phyloP scores from a whole-genome alignment of 2,329 filamentous ascomycete genomes.

The Ascochyta pisi region DNA sequence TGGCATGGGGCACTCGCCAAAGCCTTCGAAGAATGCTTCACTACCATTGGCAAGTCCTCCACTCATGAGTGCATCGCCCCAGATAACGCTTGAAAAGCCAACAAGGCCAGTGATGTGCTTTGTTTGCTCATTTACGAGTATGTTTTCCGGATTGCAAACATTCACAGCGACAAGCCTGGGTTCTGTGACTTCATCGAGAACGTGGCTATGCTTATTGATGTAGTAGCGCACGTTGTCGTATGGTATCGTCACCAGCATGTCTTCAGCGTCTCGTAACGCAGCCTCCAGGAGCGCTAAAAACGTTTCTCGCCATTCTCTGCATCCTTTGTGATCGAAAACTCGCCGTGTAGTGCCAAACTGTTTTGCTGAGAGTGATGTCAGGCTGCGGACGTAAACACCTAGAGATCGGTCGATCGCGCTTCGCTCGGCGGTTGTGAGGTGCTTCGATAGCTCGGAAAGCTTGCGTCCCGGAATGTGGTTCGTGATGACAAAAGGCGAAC shows the following conservation, averaged over 20 bases:
- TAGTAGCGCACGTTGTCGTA: slow-evolving; percentile 62
- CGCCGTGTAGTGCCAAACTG: slow-evolving; percentile 60
- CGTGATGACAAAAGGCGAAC: slow-evolving; percentile 45
- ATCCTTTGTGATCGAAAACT: slow-evolving; percentile 56
- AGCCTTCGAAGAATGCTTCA: slow-evolving; percentile 53
- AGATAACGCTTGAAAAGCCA: slow-evolving; percentile 61
- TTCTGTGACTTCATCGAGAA: slow-evolving; percentile 59
- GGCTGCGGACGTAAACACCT: slow-evolving; percentile 50
- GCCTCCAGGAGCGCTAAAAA: slow-evolving; percentile 61
- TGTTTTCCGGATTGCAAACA: slow-evolving; percentile 57
- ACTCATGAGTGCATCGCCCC: slow-evolving; percentile 64
- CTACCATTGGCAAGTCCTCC: slow-evolving; percentile 52
- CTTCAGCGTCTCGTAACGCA: slow-evolving; percentile 63
- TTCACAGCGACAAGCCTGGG: slow-evolving; percentile 61
- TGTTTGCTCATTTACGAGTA: slow-evolving; percentile 59
- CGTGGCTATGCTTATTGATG: slow-evolving; percentile 52
- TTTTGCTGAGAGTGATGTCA: slow-evolving; percentile 55
- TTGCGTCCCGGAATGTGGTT: slow-evolving; percentile 43
- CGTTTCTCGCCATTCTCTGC: slow-evolving; percentile 60
- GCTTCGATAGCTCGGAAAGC: slow-evolving; percentile 39
- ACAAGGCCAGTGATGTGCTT: slow-evolving; percentile 59
- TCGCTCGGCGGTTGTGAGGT: slow-evolving; percentile 46
- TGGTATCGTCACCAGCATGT: slow-evolving; percentile 64
- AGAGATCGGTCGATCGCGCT: slow-evolving; percentile 50
- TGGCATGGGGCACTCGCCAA: slow-evolving; percentile 47